Percentiles rank a stretch among this genome's conserved stretches.
Conservation (phyloP, 176 grass and related monocot genomes). For the Eragrostis nindensis region DNA sequence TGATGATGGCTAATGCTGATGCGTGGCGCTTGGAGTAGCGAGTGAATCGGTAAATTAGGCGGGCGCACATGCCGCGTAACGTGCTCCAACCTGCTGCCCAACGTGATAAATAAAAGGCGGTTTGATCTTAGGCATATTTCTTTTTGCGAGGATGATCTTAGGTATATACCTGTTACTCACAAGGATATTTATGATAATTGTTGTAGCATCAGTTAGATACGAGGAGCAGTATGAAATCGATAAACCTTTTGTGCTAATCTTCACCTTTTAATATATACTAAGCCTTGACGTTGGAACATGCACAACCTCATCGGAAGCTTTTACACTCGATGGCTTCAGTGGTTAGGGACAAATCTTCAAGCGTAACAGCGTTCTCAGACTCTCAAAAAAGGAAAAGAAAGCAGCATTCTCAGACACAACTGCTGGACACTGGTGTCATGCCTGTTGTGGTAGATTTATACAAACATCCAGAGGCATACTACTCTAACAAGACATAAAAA, state of each 20-base stretch:
- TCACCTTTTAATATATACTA: neutral
- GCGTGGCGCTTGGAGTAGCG: neutral
- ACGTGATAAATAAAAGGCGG: too few species aligned
- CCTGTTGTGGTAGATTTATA: too few species aligned
- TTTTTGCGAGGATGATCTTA: too few species aligned
- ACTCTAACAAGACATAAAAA: too few species aligned
- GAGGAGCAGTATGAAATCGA: neutral
- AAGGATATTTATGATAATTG: neutral
- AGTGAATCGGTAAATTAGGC: slow-evolving; percentile 5
- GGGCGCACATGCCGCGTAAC: neutral
- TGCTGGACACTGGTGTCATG: too few species aligned
- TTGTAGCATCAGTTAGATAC: neutral
- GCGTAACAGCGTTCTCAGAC: neutral
- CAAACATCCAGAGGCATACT: too few species aligned
- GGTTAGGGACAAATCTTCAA: neutral
- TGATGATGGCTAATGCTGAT: neutral
- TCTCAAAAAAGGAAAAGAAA: too few species aligned
- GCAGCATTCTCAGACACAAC: too few species aligned
- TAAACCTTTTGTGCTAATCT: neutral
- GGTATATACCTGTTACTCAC: neutral
- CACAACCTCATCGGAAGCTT: neutral
- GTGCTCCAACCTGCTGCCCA: neutral
- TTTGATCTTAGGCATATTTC: neutral
- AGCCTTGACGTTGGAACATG: too few species aligned
- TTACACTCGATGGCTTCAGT: neutral